Conservation (phyloP, 805 yeast genomes). For the Candida jianshihensis region DNA sequence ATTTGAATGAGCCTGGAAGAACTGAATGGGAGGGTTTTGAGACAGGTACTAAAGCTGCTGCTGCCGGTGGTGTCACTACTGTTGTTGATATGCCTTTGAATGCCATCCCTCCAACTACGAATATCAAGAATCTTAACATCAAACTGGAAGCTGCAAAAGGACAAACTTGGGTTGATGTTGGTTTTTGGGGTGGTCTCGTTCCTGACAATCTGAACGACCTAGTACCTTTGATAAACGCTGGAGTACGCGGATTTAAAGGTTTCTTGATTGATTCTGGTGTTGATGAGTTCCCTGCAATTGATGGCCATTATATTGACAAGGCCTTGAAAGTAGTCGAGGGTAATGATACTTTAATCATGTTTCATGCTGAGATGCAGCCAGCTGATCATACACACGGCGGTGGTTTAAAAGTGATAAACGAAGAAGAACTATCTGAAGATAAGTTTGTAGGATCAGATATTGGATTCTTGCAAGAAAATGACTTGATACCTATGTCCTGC, state of each 20-base stretch:
- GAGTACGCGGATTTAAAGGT: conserved; percentile 92
- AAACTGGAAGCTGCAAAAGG: conserved; percentile 75
- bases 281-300: conserved; percentile 86
- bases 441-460: conserved; percentile 16
- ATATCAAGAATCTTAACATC: conserved; percentile 61
- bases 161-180: conserved; percentile 89
- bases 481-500: conserved; percentile 2
- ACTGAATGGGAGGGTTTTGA: conserved; percentile 98
- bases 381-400: conserved; percentile 25
- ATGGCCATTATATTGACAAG: conserved; percentile 50
- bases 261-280: conserved; percentile 94
- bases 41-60: conserved; percentile 93
- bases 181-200: conserved; percentile 93
- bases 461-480: conserved; percentile 5
- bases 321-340: conserved; percentile 64
- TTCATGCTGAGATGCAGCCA: conserved; percentile 88
- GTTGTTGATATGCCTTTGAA: conserved; percentile 94
- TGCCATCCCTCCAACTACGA: conserved; percentile 94
- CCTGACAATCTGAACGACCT: conserved; percentile 70
- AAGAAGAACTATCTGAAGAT: conserved; percentile 13
- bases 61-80: conserved; percentile 93
- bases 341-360: conserved; percentile 68
- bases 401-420: conserved; percentile 18
- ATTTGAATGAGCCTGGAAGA: conserved; percentile 93
- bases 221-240: conserved; percentile 70